phyloP scores from a whole-genome alignment of 2,329 filamentous ascomycete genomes.

The Xylariaceae sp. region DNA sequence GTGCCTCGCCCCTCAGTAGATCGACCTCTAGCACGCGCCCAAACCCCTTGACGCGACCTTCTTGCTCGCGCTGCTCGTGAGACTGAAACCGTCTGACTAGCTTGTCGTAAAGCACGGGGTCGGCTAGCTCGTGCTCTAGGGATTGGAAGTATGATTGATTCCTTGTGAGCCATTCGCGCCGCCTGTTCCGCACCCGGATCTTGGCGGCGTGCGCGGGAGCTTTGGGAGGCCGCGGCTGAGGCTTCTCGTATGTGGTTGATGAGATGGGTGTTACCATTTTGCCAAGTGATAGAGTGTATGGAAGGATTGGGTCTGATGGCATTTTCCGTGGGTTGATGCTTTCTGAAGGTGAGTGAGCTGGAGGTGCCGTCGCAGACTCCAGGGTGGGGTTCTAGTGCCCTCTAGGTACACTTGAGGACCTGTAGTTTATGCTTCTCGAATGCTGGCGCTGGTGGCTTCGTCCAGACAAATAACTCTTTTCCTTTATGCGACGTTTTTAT shows the following conservation, averaged over 20 bases:
- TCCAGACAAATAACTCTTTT: not conserved
- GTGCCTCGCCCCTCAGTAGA: constrained; percentile 70
- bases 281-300: not conserved
- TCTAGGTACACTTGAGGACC: not conserved
- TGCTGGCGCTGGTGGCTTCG: not conserved
- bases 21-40: constrained; percentile 75
- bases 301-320: not conserved
- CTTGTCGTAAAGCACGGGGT: constrained; percentile 78
- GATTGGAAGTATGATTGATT: constrained; percentile 68
- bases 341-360: not conserved
- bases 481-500: too few relatives aligned
- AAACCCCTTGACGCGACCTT: constrained; percentile 72
- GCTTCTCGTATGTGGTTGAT: constrained; percentile 30
- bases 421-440: too few relatives aligned
- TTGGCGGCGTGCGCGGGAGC: constrained; percentile 40
- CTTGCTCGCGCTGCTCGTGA: constrained; percentile 66
- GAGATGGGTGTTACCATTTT: not conserved
- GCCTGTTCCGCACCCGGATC: constrained; percentile 67
- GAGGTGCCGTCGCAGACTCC: not conserved
- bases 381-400: not conserved
- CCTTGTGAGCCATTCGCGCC: constrained; percentile 69
- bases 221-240: constrained; percentile 41
- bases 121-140: constrained; percentile 57
- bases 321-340: too few relatives aligned
- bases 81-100: constrained; percentile 75